Base-by-base conservation (phyloP, 805 yeast species). In the Barnettozyma populi region DNA sequence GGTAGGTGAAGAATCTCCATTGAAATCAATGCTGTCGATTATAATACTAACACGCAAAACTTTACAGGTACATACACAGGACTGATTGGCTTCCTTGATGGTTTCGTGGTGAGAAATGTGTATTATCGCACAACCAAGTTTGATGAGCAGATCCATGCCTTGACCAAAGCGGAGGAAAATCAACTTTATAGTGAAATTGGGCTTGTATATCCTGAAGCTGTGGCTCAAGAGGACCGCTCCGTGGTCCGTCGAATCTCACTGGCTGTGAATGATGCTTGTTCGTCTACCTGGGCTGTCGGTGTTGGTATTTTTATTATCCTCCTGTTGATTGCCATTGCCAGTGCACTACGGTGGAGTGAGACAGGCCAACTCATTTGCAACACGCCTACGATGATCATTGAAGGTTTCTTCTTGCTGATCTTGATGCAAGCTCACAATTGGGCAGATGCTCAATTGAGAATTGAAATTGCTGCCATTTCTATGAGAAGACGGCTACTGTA, bases 401-500 rank as follows among this genome's bases (percentile, higher is more conserved):
- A 46, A 42, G 49, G 45, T 18, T 46, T 46, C 41, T 46, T 46
- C 25, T 37, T 46, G 24, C 27, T 46, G 43, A 46, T 46, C 27
- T 42, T 46, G 45, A 46, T 46, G 14, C 49, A 46, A 20, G 49
- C 49, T 6, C 49, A 46, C 35, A 46, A 46, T 25, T 46, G 49
- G 49, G 42, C 45, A 18, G 49, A 46, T 24, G 49, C 34, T 8
- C 40, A 46, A 18, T 14, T 41, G 21, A 46, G 49, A 42, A 19
- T 46, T n/a, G 49, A 46, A 31, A 42, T 46, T 9, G 45, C 45
- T 9, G 20, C 43, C n/a, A 37, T 46, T 5, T 37, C 45, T 19
- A 46, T 46, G 49, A 36, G 49, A 42, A 41, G 45, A 42, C 38
- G 37, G 7, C 14, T 40, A 4, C 31, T 45, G 5, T 21, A 32